Evolutionary conservation across 2,329 filamentous ascomycete species (phyloP), one percentile per base, ranked within the genome.

Genomic region (Diaporthe aspalathi): DNA sequence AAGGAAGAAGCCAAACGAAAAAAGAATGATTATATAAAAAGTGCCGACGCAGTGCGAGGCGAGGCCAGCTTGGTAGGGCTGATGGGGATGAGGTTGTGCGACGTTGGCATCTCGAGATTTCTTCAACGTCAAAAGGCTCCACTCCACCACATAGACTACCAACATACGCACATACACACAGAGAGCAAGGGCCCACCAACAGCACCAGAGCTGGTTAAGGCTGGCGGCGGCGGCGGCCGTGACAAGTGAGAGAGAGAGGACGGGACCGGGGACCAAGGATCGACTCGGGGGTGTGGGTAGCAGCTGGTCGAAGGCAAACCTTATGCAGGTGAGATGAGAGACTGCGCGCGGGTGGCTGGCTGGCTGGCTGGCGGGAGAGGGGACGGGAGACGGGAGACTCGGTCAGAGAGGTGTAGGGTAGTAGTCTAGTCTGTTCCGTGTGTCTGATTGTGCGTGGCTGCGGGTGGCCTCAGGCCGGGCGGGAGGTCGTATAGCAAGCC

Each of bases 41-140:
- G 53, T 69, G 70, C 70, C 66, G 70, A 72, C 45, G 70, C 67
- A 45, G 70, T 72, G 67, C 52, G 54, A 72, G 68, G 67, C 56
- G 57, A 56, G 53, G 62, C 52, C 40, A 54, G 60, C 24, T 50
- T 70, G 67, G 50, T 72, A 72, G 70, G 70, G 70, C 70, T 72
- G 70, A 72, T 49, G 52, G 67, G 63, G 56, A 49, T 29, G 65
- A 72, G 52, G 67, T 67, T 38, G 70, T 72, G 70, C 69, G 65
- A 72, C 70, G 35, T 67, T 60, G 22, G 24, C 60, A 70, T 67
- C n/a, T n/a, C 68, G 60, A 70, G 60, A 70, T 65, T 62, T 54
- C 53, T 54, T 70, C 57, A 50, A 66, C 68, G 53, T 69, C 35
- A 43, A n/a, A n/a, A n/a, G 57, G 35, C 68, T 45, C 49, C 68